Evolutionary conservation across 148 eudicot species (phyloP).

Genomic region (Drosera capensis): DNA sequence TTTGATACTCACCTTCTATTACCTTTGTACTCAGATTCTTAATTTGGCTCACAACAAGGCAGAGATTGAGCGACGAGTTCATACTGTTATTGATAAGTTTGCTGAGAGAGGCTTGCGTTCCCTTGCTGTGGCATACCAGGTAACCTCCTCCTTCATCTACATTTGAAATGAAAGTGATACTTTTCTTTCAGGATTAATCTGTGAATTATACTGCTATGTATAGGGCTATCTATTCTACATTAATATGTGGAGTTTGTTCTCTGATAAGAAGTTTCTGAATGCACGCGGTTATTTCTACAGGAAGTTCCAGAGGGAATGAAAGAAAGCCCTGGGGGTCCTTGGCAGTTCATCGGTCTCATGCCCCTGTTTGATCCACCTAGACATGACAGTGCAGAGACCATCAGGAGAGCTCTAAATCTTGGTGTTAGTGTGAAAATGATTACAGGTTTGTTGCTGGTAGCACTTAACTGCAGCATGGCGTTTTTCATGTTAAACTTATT

Average conservation of each 20-base stretch:
- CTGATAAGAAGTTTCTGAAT: slow-evolving; percentile 47
- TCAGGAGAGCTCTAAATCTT: slow-evolving; percentile 35
- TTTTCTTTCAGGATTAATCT: neutral
- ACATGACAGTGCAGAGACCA: slow-evolving; percentile 4
- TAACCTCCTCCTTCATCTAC: slow-evolving; percentile 1
- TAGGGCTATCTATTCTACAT: too few species aligned
- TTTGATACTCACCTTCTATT: slow-evolving; percentile 2
- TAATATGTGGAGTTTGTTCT: neutral
- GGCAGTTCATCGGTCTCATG: slow-evolving; percentile 56
- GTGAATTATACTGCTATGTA: neutral
- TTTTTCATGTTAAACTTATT: neutral
- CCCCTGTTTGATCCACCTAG: slow-evolving; percentile 60
- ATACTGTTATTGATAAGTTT: slow-evolving; percentile 51
- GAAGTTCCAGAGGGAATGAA: slow-evolving; percentile 53
- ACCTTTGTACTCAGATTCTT: slow-evolving; percentile 20
- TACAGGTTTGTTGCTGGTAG: slow-evolving; percentile 22
- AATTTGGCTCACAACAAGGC: slow-evolving; percentile 42
- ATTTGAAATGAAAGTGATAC: slow-evolving; percentile 1
- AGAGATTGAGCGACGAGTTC: slow-evolving; percentile 53
- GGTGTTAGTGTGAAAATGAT: slow-evolving; percentile 69
- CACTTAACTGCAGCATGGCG: too few species aligned
- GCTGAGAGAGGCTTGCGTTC: slow-evolving; percentile 58
- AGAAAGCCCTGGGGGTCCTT: slow-evolving; percentile 54
- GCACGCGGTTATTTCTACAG: slow-evolving; percentile 16
- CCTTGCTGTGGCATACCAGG: slow-evolving; percentile 56